Base-by-base conservation (phyloP, 208 protist genomes). In the Wallacemonas collosoma region DNA sequence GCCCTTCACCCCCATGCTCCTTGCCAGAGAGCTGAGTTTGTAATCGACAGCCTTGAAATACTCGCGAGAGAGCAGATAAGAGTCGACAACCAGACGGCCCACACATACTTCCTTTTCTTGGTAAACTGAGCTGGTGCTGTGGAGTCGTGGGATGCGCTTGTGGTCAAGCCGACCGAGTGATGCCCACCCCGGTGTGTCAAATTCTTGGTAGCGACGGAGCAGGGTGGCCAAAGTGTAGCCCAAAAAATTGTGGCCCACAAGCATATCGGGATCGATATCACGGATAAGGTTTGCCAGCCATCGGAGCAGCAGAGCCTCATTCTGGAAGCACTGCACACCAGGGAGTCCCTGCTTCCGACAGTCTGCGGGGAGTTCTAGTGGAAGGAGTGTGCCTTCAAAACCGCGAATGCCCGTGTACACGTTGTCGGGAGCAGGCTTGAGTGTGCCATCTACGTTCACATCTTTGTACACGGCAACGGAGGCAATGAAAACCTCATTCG, bases 191-290 rank as follows among this genome's bases (percentile, higher is more conserved):
- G 71, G 62, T 5, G 98, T 85, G 54, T 93, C 94, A 41, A 93
- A 73, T 44, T 93, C 90, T 55, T 98, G 80, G 76, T 95, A 97
- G 40, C 98, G 88, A 40, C 98, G 96, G 35, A 99, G 85, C 5
- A 99, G 80, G 26, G 98, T 91, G 69, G 98, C 96, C 1, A 99
- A 76, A n/a, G 98, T 98, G 71, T 97, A 99, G 7, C 89, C 89
- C n/a, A 98, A 75, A 75, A 99, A 97, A 79, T 99, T 99, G 91
- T 99, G 97, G n/a, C 97, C 98, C 12, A 98, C 79, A 43, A 99
- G 67, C 17, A 99, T 81, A 71, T 99, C 98, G 2, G 98, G 95
- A 77, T 99, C 98, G 40, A 97, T 75, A n/a, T 70, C 66, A 2
- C 82, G 71, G 6, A 99, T 75, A n/a, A 78, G 82, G n/a, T 62